A percentile compares a stretch with the other conserved stretches of the same genome.
phyloP scores from a whole-genome alignment of 2,329 filamentous ascomycete species.

The Aspergillus persii region DNA sequence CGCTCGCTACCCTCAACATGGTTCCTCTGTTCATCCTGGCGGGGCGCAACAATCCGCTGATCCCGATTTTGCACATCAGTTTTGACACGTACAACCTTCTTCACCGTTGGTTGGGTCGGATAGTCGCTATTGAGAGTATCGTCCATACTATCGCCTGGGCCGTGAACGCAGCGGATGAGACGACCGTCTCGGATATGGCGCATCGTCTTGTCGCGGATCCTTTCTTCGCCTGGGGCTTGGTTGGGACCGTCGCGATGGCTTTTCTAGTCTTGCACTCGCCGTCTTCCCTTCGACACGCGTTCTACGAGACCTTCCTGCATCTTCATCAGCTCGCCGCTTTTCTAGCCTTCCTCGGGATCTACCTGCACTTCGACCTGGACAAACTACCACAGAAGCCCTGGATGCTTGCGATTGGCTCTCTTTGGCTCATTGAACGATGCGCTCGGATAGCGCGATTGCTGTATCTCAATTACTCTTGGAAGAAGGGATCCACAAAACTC shows the following conservation, averaged over 20 bases:
- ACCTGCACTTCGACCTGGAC: slow-evolving; percentile 44
- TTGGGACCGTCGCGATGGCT: slow-evolving; percentile 44
- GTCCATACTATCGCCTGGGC: slow-evolving; percentile 75
- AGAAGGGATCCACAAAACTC: slow-evolving; percentile 50
- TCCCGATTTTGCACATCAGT: slow-evolving; percentile 75
- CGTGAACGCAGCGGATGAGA: slow-evolving; percentile 59
- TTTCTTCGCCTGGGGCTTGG: slow-evolving; percentile 45
- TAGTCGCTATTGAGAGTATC: slow-evolving; percentile 68
- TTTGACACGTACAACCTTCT: slow-evolving; percentile 96
- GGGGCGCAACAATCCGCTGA: slow-evolving; percentile 89
- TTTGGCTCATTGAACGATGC: slow-evolving; percentile 45
- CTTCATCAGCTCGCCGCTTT: slow-evolving; percentile 47
- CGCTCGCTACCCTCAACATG: slow-evolving; percentile 83
- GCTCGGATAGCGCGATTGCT: slow-evolving; percentile 49
- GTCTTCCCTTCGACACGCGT: slow-evolving; percentile 45
- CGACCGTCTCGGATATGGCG: slow-evolving; percentile 32
- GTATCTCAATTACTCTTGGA: slow-evolving; percentile 54
- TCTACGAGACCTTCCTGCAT: slow-evolving; percentile 49
- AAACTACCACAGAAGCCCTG: slow-evolving; percentile 42
- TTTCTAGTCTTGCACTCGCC: slow-evolving; percentile 44
- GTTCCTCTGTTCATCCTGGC: slow-evolving; percentile 86
- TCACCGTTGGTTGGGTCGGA: slow-evolving; percentile 78
- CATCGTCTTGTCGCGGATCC: slow-evolving; percentile 33
- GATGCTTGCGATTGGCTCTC: slow-evolving; percentile 33
- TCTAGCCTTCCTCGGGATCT: slow-evolving; percentile 44